These are phyloP conservation scores for Flaveria linearis DNA, from an alignment of 129 eudicot species.

Conservation along the genomic window DNA sequence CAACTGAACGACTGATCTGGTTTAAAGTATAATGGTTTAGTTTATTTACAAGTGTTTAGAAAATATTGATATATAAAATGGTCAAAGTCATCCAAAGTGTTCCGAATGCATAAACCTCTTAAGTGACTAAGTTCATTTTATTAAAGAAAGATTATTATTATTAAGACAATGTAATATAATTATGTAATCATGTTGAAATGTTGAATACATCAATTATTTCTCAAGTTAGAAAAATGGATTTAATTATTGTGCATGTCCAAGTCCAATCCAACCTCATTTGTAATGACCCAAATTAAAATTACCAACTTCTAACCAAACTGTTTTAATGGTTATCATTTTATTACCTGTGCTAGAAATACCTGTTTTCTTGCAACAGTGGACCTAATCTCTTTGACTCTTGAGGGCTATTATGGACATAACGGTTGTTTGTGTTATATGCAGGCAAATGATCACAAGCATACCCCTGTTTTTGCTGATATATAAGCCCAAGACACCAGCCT, in stretches of 20 bases:
- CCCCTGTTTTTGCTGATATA: background rate
- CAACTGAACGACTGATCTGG: background rate
- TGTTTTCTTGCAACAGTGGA: background rate
- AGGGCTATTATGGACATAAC: background rate
- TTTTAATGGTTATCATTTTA: background rate
- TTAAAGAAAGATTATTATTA: background rate
- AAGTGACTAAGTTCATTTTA: background rate
- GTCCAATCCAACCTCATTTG: background rate
- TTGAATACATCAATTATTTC: background rate
- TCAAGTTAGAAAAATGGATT: background rate
- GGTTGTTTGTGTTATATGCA: slow-evolving; percentile 22
- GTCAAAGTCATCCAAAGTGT: background rate
- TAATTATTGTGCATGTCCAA: background rate
- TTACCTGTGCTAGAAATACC: background rate
- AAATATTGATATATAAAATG: background rate
- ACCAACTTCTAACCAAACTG: background rate
- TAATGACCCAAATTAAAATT: background rate
- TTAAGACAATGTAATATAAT: background rate
- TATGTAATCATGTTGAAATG: background rate
- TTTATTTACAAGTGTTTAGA: background rate
- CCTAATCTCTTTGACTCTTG: background rate
- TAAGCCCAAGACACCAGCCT: background rate
- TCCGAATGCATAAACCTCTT: background rate
- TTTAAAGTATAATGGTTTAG: background rate
- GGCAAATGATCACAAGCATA: slow-evolving; percentile 19